These are phyloP conservation scores for Thoreauomyces humboldtii DNA, from an alignment of 192 early-diverging fungal species.

Conservation along the genomic window DNA sequence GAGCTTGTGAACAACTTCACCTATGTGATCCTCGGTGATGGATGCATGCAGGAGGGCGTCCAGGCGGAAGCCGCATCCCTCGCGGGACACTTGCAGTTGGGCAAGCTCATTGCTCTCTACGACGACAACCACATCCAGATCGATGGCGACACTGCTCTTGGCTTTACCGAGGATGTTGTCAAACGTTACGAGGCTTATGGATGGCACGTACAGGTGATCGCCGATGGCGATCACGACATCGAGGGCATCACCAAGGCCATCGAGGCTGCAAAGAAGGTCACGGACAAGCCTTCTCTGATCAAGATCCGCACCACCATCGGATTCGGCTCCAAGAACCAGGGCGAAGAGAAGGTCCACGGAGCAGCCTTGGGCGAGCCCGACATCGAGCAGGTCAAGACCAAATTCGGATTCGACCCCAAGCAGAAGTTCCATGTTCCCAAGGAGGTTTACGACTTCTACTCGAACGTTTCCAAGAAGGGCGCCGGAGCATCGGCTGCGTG, in stretches of 20 bases:
- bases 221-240: conserved; percentile 80
- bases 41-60: conserved; percentile 98
- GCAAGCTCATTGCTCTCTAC: conserved; percentile 92
- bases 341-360: conserved; percentile 93
- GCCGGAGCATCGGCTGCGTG: conserved; percentile 69
- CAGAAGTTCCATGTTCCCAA: conserved; percentile 71
- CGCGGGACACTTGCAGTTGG: conserved; percentile 78
- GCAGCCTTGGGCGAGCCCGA: conserved; percentile 75
- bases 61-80: conserved; percentile 86
- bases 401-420: conserved; percentile 80
- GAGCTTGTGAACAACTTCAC: conserved; percentile 84
- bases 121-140: conserved; percentile 97
- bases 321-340: conserved; percentile 83
- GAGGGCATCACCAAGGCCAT: conserved; percentile 72
- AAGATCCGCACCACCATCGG: conserved; percentile 90
- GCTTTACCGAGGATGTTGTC: conserved; percentile 90
- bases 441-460: conserved; percentile 53
- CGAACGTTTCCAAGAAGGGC: conserved; percentile 56
- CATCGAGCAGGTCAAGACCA: conserved; percentile 65
- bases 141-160: conserved; percentile 71
- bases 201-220: conserved; percentile 80
- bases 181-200: conserved; percentile 90
- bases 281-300: conserved; percentile 87
- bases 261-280: conserved; percentile 76
- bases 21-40: conserved; percentile 85